A percentile compares a stretch with the other conserved stretches of the same genome.
These are phyloP conservation scores for Clonostachys sp. DNA, from an alignment of 2,329 filamentous ascomycete genomes.

Conservation along the genomic window DNA sequence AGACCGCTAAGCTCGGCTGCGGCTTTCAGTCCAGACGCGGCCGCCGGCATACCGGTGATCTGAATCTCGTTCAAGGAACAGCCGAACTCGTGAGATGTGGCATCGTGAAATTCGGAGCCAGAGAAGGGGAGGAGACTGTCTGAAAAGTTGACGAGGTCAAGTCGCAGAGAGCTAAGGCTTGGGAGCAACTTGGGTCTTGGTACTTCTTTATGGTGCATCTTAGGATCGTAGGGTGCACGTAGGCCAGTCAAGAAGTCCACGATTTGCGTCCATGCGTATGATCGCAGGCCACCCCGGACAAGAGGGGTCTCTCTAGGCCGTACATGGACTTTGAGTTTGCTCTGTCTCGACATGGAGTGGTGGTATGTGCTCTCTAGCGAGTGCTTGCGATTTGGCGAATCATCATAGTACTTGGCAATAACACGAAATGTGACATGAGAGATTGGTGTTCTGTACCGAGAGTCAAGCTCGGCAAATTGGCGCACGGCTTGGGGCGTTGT, in stretches of 20 bases:
- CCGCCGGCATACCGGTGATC: conserved; percentile 45
- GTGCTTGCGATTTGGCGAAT: conserved; percentile 33
- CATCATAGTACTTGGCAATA: conserved; percentile 52
- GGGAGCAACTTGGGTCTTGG: conserved; percentile 40
- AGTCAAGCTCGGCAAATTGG: conserved; percentile 40
- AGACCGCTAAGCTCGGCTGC: conserved; percentile 44
- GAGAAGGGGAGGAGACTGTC: conserved; percentile 38
- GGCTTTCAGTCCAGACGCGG: conserved; percentile 41
- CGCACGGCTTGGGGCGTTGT: conserved; percentile 45
- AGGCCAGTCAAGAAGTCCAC: conserved; percentile 47
- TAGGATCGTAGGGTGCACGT: conserved; percentile 43
- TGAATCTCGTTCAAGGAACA: conserved; percentile 48
- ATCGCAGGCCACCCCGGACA: conserved; percentile 46
- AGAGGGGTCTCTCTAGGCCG: conserved; percentile 39
- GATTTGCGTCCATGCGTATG: conserved; percentile 50
- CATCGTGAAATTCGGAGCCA: conserved; percentile 42
- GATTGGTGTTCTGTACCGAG: conserved; percentile 35
- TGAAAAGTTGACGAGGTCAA: conserved; percentile 52
- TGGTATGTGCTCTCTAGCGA: conserved; percentile 37
- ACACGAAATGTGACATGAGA: conserved; percentile 44
- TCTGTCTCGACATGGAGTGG: conserved; percentile 30
- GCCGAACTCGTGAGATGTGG: conserved; percentile 48
- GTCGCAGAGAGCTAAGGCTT: conserved; percentile 37
- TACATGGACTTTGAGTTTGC: conserved; percentile 33
- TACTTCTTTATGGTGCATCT: conserved; percentile 22